Evolutionary conservation across 1,284 basidiomycete genomes (phyloP).

Genomic region (Vanrija pseudolonga): DNA sequence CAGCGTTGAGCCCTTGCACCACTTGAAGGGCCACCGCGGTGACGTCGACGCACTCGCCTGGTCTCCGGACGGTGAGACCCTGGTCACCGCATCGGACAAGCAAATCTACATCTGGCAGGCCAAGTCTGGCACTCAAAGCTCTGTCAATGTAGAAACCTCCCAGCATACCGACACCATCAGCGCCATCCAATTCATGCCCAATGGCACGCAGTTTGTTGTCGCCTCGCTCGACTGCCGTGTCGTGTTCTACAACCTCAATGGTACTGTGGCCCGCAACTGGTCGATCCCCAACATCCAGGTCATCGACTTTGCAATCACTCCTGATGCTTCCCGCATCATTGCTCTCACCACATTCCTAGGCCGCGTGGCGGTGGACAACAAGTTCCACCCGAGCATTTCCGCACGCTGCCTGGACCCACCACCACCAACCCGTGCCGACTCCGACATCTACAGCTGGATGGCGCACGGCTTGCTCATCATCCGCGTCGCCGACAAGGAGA

Average conservation of each 20-base stretch:
- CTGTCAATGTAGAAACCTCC: constrained; percentile 12
- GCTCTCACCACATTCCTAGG: constrained; percentile 66
- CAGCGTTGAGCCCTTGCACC: constrained; percentile 28
- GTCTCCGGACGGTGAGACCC: constrained; percentile 78
- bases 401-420: constrained; percentile 11
- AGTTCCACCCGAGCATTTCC: constrained; percentile 39
- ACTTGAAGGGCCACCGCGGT: constrained; percentile 66
- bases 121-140: constrained; percentile 53
- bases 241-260: constrained; percentile 65
- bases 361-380: constrained; percentile 35
- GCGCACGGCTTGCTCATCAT: constrained; percentile 37
- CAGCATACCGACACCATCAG: constrained; percentile 78
- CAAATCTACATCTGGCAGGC: constrained; percentile 82
- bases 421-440: not conserved
- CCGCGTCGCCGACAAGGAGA: constrained; percentile 33
- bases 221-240: constrained; percentile 85
- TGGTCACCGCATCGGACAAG: constrained; percentile 76
- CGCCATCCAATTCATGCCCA: constrained; percentile 80
- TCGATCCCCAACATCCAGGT: constrained; percentile 74
- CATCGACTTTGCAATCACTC: constrained; percentile 79
- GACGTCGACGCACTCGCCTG: constrained; percentile 77
- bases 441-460: constrained; percentile 36
- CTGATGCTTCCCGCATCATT: constrained; percentile 76
- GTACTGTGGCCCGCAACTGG: constrained; percentile 68
- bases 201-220: constrained; percentile 84